Evolutionary conservation across 805 yeast species (phyloP).

Genomic region (Alloascoidea hylecoeti): DNA sequence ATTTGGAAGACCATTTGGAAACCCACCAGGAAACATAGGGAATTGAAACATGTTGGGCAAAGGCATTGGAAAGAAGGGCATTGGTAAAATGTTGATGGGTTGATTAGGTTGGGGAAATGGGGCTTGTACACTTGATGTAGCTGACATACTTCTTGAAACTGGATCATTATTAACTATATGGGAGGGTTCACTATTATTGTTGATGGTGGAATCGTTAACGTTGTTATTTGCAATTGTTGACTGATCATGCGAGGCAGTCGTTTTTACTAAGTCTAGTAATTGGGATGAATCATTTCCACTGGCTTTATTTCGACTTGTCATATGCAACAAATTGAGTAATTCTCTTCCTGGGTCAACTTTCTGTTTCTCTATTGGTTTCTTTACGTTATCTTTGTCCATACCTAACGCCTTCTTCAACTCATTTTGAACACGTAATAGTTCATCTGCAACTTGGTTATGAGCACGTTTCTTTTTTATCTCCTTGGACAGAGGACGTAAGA

Average conservation of each 20-base stretch:
- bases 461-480: not conserved
- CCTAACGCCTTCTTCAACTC: not conserved
- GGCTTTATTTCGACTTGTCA: not conserved
- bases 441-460: not conserved
- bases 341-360: not conserved
- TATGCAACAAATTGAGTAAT: constrained; percentile 1
- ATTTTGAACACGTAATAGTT: not conserved
- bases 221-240: not conserved
- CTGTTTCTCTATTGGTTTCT: not conserved
- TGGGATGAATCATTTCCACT: not conserved
- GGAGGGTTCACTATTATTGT: too few species aligned
- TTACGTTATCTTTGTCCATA: not conserved
- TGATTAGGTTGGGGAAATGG: not conserved
- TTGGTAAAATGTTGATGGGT: not conserved
- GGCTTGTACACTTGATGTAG: too few species aligned
- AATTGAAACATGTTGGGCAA: not conserved
- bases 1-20: too few species aligned
- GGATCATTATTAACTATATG: too few species aligned
- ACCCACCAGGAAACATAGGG: not conserved
- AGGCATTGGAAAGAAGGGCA: not conserved
- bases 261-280: constrained; percentile 1
- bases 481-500: not conserved
- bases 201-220: not conserved
- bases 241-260: not conserved
- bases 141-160: too few species aligned